Conservation (phyloP, 2,329 filamentous ascomycete species). For the Colletotrichum cordylinicola region DNA sequence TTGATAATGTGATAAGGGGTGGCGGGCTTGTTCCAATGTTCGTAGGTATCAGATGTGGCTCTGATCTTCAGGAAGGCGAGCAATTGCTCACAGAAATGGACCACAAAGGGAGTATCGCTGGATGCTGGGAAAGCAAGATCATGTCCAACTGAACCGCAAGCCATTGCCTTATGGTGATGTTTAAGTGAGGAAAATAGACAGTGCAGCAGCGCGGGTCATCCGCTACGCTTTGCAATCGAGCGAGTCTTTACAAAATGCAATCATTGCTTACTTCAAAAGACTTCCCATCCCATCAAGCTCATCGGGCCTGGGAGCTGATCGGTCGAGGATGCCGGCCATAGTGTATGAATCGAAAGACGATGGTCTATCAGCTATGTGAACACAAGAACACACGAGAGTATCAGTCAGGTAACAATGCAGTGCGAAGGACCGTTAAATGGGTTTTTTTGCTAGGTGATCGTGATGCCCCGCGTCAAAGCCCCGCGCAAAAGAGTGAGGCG, state of each 20-base stretch:
- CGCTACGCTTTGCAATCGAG: no score
- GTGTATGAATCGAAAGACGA: background rate
- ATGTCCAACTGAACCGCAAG: background rate
- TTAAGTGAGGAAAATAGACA: background rate
- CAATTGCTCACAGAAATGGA: background rate
- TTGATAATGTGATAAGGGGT: background rate
- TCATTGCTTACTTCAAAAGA: background rate
- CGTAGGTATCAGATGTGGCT: background rate
- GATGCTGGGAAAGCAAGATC: background rate
- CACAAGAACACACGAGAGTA: background rate
- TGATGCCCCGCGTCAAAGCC: background rate
- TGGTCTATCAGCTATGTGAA: background rate
- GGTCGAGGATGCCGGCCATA: constrained; percentile 1
- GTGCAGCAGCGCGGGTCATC: background rate
- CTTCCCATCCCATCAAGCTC: background rate
- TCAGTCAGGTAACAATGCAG: background rate
- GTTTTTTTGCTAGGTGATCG: background rate
- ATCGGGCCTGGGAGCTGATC: constrained; percentile 4
- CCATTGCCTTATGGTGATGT: background rate
- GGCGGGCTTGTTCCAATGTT: background rate
- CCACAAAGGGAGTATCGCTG: background rate
- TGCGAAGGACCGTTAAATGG: background rate
- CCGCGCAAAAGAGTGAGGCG: background rate
- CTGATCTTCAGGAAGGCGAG: background rate
- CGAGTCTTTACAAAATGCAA: no score